Conservation (phyloP, 2,329 filamentous ascomycete species). For the Colletotrichum kahawae region DNA sequence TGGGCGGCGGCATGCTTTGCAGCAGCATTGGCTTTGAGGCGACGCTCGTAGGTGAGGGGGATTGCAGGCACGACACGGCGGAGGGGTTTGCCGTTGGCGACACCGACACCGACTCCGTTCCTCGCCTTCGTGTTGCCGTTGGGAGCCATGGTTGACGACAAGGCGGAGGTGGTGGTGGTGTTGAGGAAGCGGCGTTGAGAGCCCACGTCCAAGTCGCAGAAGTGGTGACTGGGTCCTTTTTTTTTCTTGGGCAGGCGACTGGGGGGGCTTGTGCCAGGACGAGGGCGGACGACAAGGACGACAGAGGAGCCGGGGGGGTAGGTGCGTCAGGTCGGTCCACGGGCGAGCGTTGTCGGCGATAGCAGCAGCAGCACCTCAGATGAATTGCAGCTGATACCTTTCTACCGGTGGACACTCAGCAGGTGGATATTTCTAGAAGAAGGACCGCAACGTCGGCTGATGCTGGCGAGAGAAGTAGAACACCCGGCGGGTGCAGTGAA, state of each 20-base stretch:
- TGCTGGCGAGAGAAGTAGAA: not conserved
- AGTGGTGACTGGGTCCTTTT: not conserved
- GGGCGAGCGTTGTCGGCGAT: constrained; percentile 8
- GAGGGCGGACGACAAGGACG: not conserved
- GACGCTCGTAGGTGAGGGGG: constrained; percentile 36
- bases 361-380: not conserved
- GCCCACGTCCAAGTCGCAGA: not conserved
- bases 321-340: not conserved
- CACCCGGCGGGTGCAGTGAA: not conserved
- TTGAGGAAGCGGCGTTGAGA: constrained; percentile 4
- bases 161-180: constrained; percentile 3
- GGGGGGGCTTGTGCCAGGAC: not conserved
- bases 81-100: not conserved
- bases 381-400: not conserved
- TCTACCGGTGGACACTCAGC: not conserved
- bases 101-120: constrained; percentile 16
- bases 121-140: constrained; percentile 20
- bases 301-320: not conserved
- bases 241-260: not conserved
- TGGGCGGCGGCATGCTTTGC: constrained; percentile 38
- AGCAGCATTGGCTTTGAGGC: constrained; percentile 33
- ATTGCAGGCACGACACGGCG: constrained; percentile 43
- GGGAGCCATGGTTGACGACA: constrained; percentile 17
- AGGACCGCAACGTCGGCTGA: not conserved
- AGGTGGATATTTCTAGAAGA: constrained; percentile 18